phyloP scores from a whole-genome alignment of 345 rosid species.

The Moricandia arvensis region DNA sequence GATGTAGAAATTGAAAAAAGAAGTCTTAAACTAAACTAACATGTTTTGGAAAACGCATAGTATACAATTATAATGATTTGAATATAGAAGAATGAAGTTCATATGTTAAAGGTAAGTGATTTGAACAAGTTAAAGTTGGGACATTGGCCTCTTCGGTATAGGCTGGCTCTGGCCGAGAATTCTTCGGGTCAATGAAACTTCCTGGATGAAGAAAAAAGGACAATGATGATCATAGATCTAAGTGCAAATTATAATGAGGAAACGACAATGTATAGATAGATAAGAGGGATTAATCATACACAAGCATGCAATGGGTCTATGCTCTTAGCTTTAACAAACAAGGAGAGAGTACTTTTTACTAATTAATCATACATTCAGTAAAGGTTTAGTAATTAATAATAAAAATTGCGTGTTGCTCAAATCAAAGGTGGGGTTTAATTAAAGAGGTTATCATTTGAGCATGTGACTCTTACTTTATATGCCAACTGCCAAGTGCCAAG shows the following conservation, averaged over 20 bases:
- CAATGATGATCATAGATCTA: slow-evolving; percentile 6
- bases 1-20: not conserved
- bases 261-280: not conserved
- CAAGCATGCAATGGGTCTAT: slow-evolving; percentile 19
- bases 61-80: too few relatives aligned
- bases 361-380: not conserved
- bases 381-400: not conserved
- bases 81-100: not conserved
- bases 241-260: not conserved
- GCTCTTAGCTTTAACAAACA: not conserved
- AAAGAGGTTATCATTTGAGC: slow-evolving; percentile 49
- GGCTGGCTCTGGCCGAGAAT: not conserved
- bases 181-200: not conserved
- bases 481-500: slow-evolving; percentile 31
- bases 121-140: not conserved
- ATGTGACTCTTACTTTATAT: slow-evolving; percentile 44
- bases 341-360: too few relatives aligned
- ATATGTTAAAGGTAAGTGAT: not conserved
- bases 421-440: slow-evolving; percentile 25
- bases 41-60: not conserved
- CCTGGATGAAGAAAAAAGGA: not conserved
- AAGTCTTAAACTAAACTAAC: not conserved
- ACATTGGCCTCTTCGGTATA: not conserved
- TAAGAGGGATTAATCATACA: slow-evolving; percentile 17
- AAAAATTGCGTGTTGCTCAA: slow-evolving; percentile 20